Evolutionary conservation across 805 yeast genomes (phyloP).

Genomic region (Isabelozyma heimii): DNA sequence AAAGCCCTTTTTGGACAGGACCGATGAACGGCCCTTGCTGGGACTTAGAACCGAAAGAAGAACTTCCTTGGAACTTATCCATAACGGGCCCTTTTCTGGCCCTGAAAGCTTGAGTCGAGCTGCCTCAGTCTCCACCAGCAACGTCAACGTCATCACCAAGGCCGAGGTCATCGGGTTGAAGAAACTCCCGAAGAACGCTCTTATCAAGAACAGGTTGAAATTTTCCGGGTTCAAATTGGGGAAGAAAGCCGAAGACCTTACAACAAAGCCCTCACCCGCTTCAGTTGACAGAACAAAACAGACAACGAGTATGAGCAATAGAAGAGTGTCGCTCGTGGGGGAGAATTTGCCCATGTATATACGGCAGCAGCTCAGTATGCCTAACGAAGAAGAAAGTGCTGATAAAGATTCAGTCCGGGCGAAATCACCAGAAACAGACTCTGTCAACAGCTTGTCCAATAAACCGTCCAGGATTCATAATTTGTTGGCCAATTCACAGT

Average conservation of each 20-base stretch:
- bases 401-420: not conserved
- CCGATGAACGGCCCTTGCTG: too few species aligned
- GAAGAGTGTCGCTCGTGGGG: conserved; percentile 35
- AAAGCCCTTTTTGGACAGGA: too few species aligned
- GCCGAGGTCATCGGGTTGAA: too few species aligned
- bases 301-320: not conserved
- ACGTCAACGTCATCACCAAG: conserved; percentile 32
- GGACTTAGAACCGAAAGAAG: conserved; percentile 9
- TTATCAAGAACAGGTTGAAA: too few species aligned
- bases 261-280: too few species aligned
- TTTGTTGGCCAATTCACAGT: conserved; percentile 33
- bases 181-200: too few species aligned
- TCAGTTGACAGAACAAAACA: too few species aligned
- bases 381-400: not conserved
- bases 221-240: too few species aligned
- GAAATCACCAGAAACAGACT: not conserved
- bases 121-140: conserved; percentile 13
- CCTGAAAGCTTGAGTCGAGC: too few species aligned
- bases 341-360: conserved; percentile 36
- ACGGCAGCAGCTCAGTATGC: conserved; percentile 16
- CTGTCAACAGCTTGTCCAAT: conserved; percentile 1
- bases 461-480: conserved; percentile 27
- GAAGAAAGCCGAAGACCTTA: too few species aligned
- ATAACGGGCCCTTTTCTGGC: too few species aligned
- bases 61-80: conserved; percentile 27